These are phyloP conservation scores for Turnera subulata DNA, from an alignment of 345 rosid genomes.

Conservation along the genomic window DNA sequence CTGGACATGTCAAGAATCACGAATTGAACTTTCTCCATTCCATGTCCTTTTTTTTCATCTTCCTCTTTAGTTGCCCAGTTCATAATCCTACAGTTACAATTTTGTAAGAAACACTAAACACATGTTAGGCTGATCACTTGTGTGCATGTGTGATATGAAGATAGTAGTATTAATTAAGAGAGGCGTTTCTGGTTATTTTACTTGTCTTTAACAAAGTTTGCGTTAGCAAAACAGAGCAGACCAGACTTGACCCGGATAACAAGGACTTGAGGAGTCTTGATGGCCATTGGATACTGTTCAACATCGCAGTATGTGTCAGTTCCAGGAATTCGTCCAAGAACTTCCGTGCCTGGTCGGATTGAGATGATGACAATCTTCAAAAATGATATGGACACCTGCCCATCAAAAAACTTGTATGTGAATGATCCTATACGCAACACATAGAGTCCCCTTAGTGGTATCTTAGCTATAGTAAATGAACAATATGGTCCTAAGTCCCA, in stretches of 20 bases:
- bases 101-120: background rate
- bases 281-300: constrained; percentile 78
- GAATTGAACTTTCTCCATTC: constrained; percentile 32
- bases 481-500: too few species aligned
- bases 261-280: constrained; percentile 48
- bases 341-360: constrained; percentile 66
- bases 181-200: constrained; percentile 14
- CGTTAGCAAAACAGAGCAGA: constrained; percentile 84
- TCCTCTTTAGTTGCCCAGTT: constrained; percentile 36
- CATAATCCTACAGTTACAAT: constrained; percentile 43
- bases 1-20: constrained; percentile 88
- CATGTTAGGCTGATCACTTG: too few species aligned
- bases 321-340: constrained; percentile 64
- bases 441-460: too few species aligned
- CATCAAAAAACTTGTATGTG: too few species aligned
- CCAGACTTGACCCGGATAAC: constrained; percentile 67
- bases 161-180: too few species aligned
- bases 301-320: constrained; percentile 51
- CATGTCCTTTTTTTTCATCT: constrained; percentile 30
- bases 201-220: constrained; percentile 67
- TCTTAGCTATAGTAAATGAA: too few species aligned
- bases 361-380: constrained; percentile 68
- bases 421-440: too few species aligned
- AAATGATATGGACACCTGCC: constrained; percentile 70
- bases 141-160: too few species aligned